phyloP scores from a whole-genome alignment of 345 rosid genomes.

The Eucalyptus fibrosa region DNA sequence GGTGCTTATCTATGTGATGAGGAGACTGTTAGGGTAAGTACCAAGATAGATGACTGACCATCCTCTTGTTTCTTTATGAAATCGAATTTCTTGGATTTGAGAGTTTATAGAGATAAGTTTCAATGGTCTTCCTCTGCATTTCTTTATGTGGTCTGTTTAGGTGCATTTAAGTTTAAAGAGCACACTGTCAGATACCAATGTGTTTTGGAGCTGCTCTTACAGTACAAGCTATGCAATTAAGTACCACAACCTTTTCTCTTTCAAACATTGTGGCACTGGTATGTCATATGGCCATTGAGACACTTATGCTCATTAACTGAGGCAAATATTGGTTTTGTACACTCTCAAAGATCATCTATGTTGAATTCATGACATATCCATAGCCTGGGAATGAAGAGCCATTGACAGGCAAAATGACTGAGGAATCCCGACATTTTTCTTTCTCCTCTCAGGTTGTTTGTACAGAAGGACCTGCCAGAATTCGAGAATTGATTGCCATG shows the following conservation, averaged over 20 bases:
- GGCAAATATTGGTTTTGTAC: neutral
- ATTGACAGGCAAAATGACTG: neutral
- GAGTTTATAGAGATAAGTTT: neutral
- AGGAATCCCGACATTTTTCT: neutral
- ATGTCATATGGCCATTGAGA: neutral
- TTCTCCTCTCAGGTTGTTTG: conserved; percentile 63
- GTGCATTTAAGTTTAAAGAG: neutral
- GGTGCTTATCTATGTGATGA: conserved; percentile 96
- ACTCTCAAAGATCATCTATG: neutral
- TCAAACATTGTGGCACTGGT: neutral
- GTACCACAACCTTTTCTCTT: neutral
- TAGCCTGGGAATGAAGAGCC: neutral
- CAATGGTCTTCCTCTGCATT: neutral
- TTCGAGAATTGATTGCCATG: conserved; percentile 82
- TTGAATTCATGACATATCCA: neutral
- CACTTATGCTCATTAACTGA: neutral
- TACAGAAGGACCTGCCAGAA: conserved; percentile 94
- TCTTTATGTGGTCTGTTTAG: neutral
- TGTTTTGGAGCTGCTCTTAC: neutral
- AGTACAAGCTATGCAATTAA: neutral
- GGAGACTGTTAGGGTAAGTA: conserved; percentile 87
- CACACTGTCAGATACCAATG: neutral
- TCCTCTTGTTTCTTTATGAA: neutral
- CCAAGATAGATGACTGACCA: neutral
- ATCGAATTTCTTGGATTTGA: neutral